These are phyloP conservation scores for Hypoxylon rickii DNA, from an alignment of 495 filamentous ascomycete species.

Conservation along the genomic window DNA sequence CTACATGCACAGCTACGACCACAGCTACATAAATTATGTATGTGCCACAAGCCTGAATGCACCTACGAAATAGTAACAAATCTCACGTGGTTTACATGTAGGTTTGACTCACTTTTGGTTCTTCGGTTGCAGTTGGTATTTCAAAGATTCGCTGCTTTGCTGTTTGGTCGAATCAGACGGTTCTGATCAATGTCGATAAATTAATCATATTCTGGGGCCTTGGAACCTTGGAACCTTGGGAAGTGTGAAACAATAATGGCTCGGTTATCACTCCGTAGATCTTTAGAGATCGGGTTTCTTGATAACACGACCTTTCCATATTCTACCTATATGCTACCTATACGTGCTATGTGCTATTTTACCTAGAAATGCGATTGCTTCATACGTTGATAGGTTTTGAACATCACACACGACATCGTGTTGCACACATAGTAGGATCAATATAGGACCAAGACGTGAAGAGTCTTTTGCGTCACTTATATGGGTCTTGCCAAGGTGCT, in stretches of 20 bases:
- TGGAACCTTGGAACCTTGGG: no score
- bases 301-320: background rate
- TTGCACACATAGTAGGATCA: background rate
- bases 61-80: no score
- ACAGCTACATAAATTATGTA: no score
- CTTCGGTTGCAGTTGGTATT: no score
- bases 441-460: background rate
- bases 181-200: conserved; percentile 7
- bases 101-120: no score
- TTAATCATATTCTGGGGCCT: no score
- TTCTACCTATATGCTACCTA: background rate
- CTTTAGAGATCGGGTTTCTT: conserved; percentile 24
- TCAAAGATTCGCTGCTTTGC: conserved; percentile 25
- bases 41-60: no score
- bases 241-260: conserved; percentile 22
- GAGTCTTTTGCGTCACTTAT: conserved; percentile 19
- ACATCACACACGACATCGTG: background rate
- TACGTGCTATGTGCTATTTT: background rate
- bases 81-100: conserved; percentile 26
- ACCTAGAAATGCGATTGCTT: no score
- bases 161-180: conserved; percentile 9
- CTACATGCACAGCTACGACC: no score
- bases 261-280: conserved; percentile 9
- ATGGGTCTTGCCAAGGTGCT: conserved; percentile 12
- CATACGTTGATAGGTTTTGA: no score